phyloP scores from a whole-genome alignment of 495 filamentous ascomycete genomes.

The Aspergillus funiculosus region DNA sequence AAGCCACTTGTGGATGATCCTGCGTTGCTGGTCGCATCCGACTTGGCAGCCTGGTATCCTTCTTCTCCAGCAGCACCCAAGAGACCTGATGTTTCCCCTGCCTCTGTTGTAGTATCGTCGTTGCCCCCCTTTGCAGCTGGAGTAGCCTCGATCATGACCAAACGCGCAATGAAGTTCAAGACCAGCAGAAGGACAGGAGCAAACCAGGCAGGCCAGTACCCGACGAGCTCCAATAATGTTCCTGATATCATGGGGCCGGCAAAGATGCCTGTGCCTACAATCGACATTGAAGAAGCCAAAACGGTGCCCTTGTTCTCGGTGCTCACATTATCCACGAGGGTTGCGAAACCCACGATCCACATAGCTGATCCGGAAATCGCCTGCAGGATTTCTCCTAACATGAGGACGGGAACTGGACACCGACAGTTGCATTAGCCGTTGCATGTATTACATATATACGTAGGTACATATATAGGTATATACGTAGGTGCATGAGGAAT shows the following conservation, averaged over 20 bases:
- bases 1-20: constrained; percentile 7
- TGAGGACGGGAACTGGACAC: constrained; percentile 1
- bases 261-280: constrained; percentile 19
- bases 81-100: not conserved
- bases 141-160: constrained; percentile 28
- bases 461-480: not conserved
- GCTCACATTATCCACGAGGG: constrained; percentile 18
- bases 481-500: not conserved
- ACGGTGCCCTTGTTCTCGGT: constrained; percentile 21
- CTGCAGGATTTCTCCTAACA: constrained; percentile 6
- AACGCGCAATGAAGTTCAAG: constrained; percentile 18
- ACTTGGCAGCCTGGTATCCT: not conserved
- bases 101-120: not conserved
- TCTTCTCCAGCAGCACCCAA: too few species aligned
- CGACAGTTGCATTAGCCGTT: not conserved
- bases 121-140: too few species aligned
- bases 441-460: too few species aligned
- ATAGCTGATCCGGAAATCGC: constrained; percentile 13
- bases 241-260: constrained; percentile 25
- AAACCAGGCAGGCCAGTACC: constrained; percentile 27
- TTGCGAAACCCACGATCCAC: constrained; percentile 27
- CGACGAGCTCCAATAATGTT: constrained; percentile 15
- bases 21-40: not conserved
- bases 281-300: constrained; percentile 16
- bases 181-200: constrained; percentile 17